A percentile compares a stretch with the other conserved stretches of the same genome.
These are phyloP conservation scores for Nicotiana noctiflora DNA, from an alignment of 257 asterid species.

Conservation along the genomic window DNA sequence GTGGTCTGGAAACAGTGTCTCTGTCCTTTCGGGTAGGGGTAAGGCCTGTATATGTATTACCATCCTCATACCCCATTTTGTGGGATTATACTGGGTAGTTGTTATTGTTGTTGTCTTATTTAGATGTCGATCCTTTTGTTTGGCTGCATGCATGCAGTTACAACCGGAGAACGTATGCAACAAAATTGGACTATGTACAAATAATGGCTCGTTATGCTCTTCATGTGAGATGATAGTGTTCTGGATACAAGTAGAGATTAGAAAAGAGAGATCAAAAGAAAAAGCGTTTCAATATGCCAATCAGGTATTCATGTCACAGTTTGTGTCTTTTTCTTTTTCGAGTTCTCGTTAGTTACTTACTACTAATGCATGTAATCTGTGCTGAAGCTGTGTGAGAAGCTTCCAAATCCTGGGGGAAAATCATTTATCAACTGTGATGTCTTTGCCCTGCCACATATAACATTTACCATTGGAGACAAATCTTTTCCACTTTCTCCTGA, in stretches of 20 bases:
- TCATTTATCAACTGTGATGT: slow-evolving; percentile 22
- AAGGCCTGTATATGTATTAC: no score
- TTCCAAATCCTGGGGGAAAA: slow-evolving; percentile 26
- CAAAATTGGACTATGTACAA: slow-evolving; percentile 14
- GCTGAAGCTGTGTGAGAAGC: slow-evolving; percentile 26
- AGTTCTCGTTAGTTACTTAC: neutral
- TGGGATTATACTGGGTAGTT: no score
- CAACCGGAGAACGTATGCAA: slow-evolving; percentile 17
- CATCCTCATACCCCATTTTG: no score
- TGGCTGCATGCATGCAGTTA: slow-evolving; percentile 9
- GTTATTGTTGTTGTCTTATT: no score
- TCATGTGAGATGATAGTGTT: slow-evolving; percentile 26
- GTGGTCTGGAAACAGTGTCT: no score
- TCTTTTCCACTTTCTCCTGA: slow-evolving; percentile 28
- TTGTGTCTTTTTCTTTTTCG: neutral
- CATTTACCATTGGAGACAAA: slow-evolving; percentile 23
- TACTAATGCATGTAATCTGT: neutral
- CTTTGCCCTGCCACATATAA: slow-evolving; percentile 21
- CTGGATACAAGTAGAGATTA: slow-evolving; percentile 28
- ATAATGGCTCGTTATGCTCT: neutral
- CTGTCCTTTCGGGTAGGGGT: no score
- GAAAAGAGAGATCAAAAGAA: slow-evolving; percentile 20
- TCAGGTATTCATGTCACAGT: slow-evolving; percentile 12
- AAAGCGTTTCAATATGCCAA: slow-evolving; percentile 13
- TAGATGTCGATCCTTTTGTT: neutral